These are phyloP conservation scores for Leccinum variicolor DNA, from an alignment of 768 basidiomycete species.

Conservation along the genomic window DNA sequence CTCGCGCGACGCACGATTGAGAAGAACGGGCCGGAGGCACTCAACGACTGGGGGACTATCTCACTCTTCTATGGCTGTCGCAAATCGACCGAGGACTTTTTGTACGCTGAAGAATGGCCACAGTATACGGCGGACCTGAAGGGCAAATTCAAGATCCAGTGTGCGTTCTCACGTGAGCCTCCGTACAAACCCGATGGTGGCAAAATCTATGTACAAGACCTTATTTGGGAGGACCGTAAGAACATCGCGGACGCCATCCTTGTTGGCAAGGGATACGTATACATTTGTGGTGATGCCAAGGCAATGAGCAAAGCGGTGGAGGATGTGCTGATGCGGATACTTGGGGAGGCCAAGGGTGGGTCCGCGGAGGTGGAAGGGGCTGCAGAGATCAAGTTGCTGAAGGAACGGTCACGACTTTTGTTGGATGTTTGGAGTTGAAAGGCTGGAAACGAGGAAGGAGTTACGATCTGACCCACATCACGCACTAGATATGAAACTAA, in stretches of 20 bases:
- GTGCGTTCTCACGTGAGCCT: conserved; percentile 86
- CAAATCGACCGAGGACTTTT: conserved; percentile 80
- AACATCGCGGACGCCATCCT: conserved; percentile 85
- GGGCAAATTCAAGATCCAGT: conserved; percentile 87
- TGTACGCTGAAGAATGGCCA: conserved; percentile 96
- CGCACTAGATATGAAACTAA: conserved; percentile 11
- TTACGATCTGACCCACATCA: background rate
- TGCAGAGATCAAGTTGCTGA: conserved; percentile 91
- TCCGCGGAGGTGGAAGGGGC: conserved; percentile 81
- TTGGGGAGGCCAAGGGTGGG: conserved; percentile 94
- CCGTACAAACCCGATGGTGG: conserved; percentile 85
- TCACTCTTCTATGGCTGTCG: conserved; percentile 97
- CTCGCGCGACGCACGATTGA: conserved; percentile 92
- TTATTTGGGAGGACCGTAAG: conserved; percentile 84
- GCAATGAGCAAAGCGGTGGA: conserved; percentile 96
- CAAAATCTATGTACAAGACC: conserved; percentile 99
- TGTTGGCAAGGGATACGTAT: conserved; percentile 94
- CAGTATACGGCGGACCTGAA: conserved; percentile 80
- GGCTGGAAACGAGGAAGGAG: background rate
- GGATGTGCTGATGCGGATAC: conserved; percentile 75
- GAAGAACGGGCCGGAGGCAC: conserved; percentile 91
- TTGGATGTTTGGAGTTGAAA: conserved; percentile 85
- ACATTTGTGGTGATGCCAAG: conserved; percentile 97
- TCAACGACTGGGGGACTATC: conserved; percentile 94
- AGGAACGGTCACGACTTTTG: conserved; percentile 87